phyloP scores from a whole-genome alignment of 2,329 filamentous ascomycete genomes.

The Atkinsonella hypoxylon region DNA sequence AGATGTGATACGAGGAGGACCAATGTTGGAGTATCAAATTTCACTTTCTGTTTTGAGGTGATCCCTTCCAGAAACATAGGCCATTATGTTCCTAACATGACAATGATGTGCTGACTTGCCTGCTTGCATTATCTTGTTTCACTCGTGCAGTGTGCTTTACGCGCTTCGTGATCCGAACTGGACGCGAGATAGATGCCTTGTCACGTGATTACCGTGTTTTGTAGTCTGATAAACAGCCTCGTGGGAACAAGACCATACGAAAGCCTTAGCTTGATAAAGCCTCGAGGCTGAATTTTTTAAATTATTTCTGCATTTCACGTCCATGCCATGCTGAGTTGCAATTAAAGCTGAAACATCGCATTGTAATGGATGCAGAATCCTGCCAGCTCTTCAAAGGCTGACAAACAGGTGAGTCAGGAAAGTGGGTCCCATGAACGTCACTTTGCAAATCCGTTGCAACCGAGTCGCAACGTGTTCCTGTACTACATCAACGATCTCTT shows the following conservation, averaged over 20 bases:
- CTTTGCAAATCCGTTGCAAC: slow-evolving; percentile 5
- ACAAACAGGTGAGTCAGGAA: not conserved
- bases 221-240: not conserved
- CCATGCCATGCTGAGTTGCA: no score
- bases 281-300: not conserved
- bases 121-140: not conserved
- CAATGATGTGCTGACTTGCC: not conserved
- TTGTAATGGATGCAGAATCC: no score
- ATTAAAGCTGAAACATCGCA: no score
- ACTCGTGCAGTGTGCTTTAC: slow-evolving; percentile 4
- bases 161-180: slow-evolving; percentile 2
- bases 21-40: not conserved
- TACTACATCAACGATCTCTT: not conserved
- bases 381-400: not conserved
- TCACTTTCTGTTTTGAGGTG: not conserved
- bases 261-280: not conserved
- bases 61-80: not conserved
- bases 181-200: slow-evolving; percentile 20
- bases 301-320: no score
- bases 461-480: not conserved
- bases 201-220: slow-evolving; percentile 13
- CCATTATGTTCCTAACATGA: not conserved
- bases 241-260: no score
- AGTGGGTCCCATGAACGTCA: slow-evolving; percentile 11
- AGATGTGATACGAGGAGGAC: not conserved